Conservation (phyloP, 306 rosid species). For the Trichosanthes cucumerina region DNA sequence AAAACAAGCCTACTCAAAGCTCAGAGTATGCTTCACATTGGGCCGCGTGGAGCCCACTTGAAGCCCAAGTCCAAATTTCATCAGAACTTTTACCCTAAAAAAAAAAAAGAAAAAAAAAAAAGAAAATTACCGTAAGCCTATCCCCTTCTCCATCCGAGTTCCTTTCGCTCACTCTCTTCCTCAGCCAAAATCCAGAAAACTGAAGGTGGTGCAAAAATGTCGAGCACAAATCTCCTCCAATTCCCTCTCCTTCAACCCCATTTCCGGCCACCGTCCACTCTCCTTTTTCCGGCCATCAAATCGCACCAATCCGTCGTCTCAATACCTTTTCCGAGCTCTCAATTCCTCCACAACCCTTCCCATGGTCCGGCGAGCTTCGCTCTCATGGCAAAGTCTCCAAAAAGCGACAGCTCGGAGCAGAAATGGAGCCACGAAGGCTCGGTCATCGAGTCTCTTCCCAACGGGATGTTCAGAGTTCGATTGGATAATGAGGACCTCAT, state of each 20-base stretch:
- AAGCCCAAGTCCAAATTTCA: neutral
- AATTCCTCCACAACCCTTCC: neutral
- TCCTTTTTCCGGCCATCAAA: neutral
- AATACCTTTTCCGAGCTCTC: neutral
- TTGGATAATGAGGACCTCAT: constrained; percentile 39
- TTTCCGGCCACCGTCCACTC: neutral
- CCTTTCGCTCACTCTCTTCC: neutral
- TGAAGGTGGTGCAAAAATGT: constrained; percentile 4
- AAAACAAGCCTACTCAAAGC: neutral
- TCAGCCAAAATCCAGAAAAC: neutral
- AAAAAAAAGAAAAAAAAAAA: neutral
- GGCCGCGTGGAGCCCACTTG: neutral
- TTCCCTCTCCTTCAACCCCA: constrained; percentile 4
- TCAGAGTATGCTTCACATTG: neutral
- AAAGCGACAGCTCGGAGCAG: constrained; percentile 25
- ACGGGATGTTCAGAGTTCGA: constrained; percentile 42
- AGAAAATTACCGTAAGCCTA: neutral
- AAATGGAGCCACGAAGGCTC: constrained; percentile 37
- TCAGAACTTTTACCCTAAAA: neutral
- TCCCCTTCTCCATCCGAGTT: neutral
- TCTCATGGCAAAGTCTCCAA: constrained; percentile 23
- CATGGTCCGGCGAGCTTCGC: neutral
- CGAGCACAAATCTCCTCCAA: constrained; percentile 1
- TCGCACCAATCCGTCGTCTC: neutral
- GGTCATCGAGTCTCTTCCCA: constrained; percentile 39